Percentiles rank a stretch among this genome's conserved stretches.
These are phyloP conservation scores for Laguncularia racemosa DNA, from an alignment of 345 rosid genomes.

Conservation along the genomic window DNA sequence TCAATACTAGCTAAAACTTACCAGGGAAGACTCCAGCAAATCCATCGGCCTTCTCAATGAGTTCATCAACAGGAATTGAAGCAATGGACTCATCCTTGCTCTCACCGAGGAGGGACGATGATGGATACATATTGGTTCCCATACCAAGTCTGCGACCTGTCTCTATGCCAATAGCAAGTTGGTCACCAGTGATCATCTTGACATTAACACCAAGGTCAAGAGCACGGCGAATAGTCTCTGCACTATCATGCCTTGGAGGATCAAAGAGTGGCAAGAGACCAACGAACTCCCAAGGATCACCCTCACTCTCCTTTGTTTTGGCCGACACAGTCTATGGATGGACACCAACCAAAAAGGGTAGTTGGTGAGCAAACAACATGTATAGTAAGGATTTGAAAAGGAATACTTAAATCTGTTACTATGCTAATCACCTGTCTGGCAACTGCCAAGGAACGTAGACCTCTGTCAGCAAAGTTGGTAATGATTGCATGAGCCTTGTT, in stretches of 20 bases:
- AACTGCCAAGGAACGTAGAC: slow-evolving; percentile 80
- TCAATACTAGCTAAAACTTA: slow-evolving; percentile 11
- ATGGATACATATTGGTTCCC: slow-evolving; percentile 88
- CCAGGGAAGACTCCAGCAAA: slow-evolving; percentile 91
- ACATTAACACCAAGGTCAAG: slow-evolving; percentile 81
- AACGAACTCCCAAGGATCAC: slow-evolving; percentile 80
- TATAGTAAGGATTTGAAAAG: background rate
- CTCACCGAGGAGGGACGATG: slow-evolving; percentile 58
- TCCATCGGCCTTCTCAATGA: slow-evolving; percentile 79
- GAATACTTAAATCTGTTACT: background rate
- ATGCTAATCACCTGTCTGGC: slow-evolving; percentile 45
- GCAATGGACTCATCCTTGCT: slow-evolving; percentile 49
- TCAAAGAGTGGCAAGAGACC: slow-evolving; percentile 93
- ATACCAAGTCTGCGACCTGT: slow-evolving; percentile 88
- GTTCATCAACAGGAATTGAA: slow-evolving; percentile 53
- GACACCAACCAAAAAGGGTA: background rate
- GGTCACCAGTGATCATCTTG: slow-evolving; percentile 90
- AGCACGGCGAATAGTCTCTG: slow-evolving; percentile 69
- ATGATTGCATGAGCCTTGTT: slow-evolving; percentile 57
- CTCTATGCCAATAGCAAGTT: slow-evolving; percentile 83
- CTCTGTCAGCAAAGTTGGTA: slow-evolving; percentile 63
- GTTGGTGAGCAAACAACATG: background rate
- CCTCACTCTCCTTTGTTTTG: slow-evolving; percentile 66
- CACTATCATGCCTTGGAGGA: slow-evolving; percentile 87
- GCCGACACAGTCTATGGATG: slow-evolving; percentile 49